Evolutionary conservation across 108 stramenopile species (phyloP).

Genomic region (Stephanodiscus triporus): DNA sequence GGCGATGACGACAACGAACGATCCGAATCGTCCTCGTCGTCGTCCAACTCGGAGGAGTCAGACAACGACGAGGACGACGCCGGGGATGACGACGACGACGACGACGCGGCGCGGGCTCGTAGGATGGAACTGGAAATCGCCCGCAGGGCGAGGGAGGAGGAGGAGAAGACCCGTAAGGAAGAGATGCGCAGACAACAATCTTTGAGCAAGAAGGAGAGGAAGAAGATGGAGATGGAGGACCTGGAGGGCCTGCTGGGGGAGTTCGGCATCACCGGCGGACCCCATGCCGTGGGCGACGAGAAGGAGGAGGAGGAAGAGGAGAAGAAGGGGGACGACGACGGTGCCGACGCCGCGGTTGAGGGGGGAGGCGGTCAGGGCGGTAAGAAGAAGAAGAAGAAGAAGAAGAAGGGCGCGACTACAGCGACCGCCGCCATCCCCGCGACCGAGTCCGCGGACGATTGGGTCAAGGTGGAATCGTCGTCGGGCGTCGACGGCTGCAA

Average conservation of each 20-base stretch:
- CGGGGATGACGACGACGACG: neutral
- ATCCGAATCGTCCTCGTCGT: constrained; percentile 25
- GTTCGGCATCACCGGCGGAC: constrained; percentile 24
- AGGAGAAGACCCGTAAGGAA: constrained; percentile 35
- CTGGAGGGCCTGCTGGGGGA: constrained; percentile 48
- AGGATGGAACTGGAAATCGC: constrained; percentile 17
- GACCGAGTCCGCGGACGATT: constrained; percentile 30
- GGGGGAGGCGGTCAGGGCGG: constrained; percentile 5
- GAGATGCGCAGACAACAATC: constrained; percentile 21
- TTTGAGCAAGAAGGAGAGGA: constrained; percentile 50
- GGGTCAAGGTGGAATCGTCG: constrained; percentile 24
- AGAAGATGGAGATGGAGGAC: constrained; percentile 39
- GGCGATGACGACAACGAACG: constrained; percentile 10
- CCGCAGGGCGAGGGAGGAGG: constrained; percentile 36
- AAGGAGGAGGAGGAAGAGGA: constrained; percentile 7
- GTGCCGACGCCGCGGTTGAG: neutral
- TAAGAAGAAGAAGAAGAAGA: constrained; percentile 51
- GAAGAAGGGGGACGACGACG: constrained; percentile 25
- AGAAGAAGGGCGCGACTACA: constrained; percentile 13
- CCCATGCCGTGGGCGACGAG: neutral
- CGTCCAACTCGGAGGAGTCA: constrained; percentile 10
- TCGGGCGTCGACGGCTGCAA: constrained; percentile 3
- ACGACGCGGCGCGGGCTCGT: constrained; percentile 19
- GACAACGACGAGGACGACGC: constrained; percentile 13
- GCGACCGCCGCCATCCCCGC: constrained; percentile 1